Base-by-base conservation (phyloP, 805 yeast genomes). In the Yarrowia keelungensis region DNA sequence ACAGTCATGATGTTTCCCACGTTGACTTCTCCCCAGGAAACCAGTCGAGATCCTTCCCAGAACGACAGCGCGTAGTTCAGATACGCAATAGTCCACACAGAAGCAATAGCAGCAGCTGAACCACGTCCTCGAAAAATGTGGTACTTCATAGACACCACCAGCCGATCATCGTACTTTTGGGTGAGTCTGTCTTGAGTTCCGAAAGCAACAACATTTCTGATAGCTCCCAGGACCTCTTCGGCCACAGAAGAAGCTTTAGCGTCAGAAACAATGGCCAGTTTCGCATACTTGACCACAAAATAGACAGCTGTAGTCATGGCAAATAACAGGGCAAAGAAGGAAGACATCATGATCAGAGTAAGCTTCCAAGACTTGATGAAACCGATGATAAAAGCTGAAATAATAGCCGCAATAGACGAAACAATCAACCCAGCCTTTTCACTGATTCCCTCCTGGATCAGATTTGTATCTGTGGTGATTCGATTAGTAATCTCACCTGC, bases 401-500 rank as follows among this genome's bases (percentile, higher is more conserved):
- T 72, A 70, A 81, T 80, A 2, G 82, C 78, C 8, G 82, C 76
- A 8, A 79, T 45, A 22, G 81, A 81, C 43, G 76, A 75, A 43
- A 78, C 73, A 45, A 80, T 79, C 51, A 76, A 73, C 9, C 82
- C 81, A 5, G 78, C 75, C 71, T 80, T 80, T 72, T 80, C 82
- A 43, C 80, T 75, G 71, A 80, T 79, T 36, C 82, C 83, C 47
- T 79, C 82, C 70, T 81, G 83, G 46, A 80, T 76, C 51, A 76
- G 70, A 16, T 76, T 75, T 11, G 82, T 80, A 64, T 80, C 82
- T 22, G 79, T 79, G 39, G 81, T 77, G 72, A 80, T 80, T 15
- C 83, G 77, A 9, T 81, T 78, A 14, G 83, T 79, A 50, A 80
- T 79, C 65, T 79, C 80, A 9, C 83, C 83, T 11, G 81, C 74